Conservation (phyloP, 148 eudicot species). For the Heliamphora exappendiculata region DNA sequence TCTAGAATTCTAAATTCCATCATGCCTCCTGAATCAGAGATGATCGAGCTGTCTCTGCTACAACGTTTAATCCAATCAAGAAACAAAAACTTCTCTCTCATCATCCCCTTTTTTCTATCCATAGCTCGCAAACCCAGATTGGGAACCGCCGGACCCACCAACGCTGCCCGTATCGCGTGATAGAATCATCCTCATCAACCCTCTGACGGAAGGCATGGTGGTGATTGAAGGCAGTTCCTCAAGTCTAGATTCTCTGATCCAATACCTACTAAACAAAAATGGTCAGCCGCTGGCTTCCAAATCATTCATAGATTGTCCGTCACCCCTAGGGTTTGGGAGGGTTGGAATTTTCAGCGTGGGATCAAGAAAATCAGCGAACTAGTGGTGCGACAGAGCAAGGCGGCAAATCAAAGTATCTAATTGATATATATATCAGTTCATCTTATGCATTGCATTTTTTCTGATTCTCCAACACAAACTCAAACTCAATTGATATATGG, state of each 20-base stretch:
- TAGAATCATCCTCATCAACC: constrained; percentile 39
- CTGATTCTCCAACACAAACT: no score
- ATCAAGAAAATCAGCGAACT: no score
- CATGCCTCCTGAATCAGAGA: constrained; percentile 43
- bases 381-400: no score
- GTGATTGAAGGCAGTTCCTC: constrained; percentile 32
- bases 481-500: no score
- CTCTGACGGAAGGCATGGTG: constrained; percentile 34
- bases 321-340: no score
- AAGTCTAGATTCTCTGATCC: constrained; percentile 26
- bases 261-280: constrained; percentile 19
- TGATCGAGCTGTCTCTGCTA: constrained; percentile 28
- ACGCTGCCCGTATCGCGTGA: constrained; percentile 22
- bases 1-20: neutral
- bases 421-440: no score
- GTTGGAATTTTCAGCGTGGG: no score
- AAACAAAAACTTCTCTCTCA: constrained; percentile 41
- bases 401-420: no score
- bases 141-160: constrained; percentile 12
- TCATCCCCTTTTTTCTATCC: constrained; percentile 37
- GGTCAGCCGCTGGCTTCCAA: constrained; percentile 64
- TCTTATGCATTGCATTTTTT: no score
- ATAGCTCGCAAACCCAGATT: constrained; percentile 33
- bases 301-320: constrained; percentile 52
- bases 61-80: constrained; percentile 34